Conservation (phyloP, 108 stramenopile genomes). For the Nitzschia inconspicua region DNA sequence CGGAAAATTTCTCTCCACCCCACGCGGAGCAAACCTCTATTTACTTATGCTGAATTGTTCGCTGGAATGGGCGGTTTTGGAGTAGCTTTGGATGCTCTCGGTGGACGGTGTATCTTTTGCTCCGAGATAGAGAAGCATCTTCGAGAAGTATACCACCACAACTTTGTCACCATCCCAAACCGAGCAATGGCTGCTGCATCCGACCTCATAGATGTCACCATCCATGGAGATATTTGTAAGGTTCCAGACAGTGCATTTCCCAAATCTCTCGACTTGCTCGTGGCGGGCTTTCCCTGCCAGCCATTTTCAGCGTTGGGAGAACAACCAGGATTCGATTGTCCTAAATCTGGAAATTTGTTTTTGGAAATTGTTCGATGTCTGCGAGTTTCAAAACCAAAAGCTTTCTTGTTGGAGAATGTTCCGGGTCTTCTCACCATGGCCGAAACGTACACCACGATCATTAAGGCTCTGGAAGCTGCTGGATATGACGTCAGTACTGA, state of each 20-base stretch:
- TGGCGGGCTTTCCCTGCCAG: constrained; percentile 82
- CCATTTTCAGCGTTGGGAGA: constrained; percentile 64
- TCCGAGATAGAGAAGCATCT: constrained; percentile 63
- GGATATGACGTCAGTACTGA: constrained; percentile 65
- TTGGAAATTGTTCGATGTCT: constrained; percentile 70
- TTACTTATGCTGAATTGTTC: constrained; percentile 63
- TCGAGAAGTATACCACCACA: constrained; percentile 52
- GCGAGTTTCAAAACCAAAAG: constrained; percentile 51
- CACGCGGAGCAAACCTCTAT: constrained; percentile 9
- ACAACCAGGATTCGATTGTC: constrained; percentile 66
- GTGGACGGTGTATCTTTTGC: constrained; percentile 71
- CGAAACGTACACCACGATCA: constrained; percentile 40
- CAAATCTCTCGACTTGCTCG: constrained; percentile 41
- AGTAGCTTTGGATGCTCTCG: constrained; percentile 72
- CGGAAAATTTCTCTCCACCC: not conserved
- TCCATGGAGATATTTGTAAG: constrained; percentile 58
- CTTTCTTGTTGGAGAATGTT: constrained; percentile 81
- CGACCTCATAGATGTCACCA: not conserved
- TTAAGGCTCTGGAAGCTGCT: constrained; percentile 47
- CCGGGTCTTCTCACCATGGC: constrained; percentile 63
- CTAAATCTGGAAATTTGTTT: constrained; percentile 63
- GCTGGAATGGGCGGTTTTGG: constrained; percentile 84
- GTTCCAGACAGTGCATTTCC: constrained; percentile 33
- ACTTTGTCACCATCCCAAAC: constrained; percentile 33
- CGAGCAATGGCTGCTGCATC: not conserved